These are phyloP conservation scores for Aureobasidium musti DNA, from an alignment of 2,329 filamentous ascomycete genomes.

Conservation along the genomic window DNA sequence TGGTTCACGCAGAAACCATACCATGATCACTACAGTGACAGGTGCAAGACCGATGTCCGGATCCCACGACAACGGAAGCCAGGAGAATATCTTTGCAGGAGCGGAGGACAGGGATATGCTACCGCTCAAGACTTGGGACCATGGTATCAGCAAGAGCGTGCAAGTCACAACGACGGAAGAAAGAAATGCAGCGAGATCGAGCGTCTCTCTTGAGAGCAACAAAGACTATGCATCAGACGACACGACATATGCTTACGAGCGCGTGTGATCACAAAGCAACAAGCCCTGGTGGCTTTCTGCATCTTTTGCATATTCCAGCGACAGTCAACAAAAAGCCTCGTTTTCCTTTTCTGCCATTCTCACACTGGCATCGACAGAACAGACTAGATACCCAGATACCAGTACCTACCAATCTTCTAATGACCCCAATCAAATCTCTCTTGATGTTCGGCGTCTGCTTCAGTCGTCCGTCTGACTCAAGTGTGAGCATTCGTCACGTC, in stretches of 20 bases:
- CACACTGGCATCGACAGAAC: conserved; percentile 10
- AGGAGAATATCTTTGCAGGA: conserved; percentile 25
- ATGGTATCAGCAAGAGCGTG: conserved; percentile 29
- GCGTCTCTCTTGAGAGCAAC: conserved; percentile 4
- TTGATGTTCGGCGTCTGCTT: not conserved
- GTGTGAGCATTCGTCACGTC: too few relatives aligned
- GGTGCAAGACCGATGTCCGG: not conserved
- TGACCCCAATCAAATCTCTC: not conserved
- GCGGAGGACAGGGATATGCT: not conserved
- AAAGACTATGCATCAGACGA: conserved; percentile 10
- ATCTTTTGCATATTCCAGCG: not conserved
- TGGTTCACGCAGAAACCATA: not conserved
- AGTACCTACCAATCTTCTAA: not conserved
- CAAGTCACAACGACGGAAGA: conserved; percentile 26
- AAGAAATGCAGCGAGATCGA: conserved; percentile 8
- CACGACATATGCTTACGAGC: conserved; percentile 10
- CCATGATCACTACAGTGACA: conserved; percentile 20
- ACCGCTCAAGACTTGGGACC: conserved; percentile 16
- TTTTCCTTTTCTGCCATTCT: not conserved
- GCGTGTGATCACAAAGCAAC: not conserved
- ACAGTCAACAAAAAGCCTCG: not conserved
- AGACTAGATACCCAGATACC: not conserved
- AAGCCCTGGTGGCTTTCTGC: not conserved
- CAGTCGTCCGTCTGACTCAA: not conserved
- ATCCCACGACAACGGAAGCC: conserved; percentile 1